A percentile compares a stretch with the other conserved stretches of the same genome.
These are phyloP conservation scores for Tylopilus vinaceipallidus DNA, from an alignment of 768 basidiomycete genomes.

Conservation along the genomic window DNA sequence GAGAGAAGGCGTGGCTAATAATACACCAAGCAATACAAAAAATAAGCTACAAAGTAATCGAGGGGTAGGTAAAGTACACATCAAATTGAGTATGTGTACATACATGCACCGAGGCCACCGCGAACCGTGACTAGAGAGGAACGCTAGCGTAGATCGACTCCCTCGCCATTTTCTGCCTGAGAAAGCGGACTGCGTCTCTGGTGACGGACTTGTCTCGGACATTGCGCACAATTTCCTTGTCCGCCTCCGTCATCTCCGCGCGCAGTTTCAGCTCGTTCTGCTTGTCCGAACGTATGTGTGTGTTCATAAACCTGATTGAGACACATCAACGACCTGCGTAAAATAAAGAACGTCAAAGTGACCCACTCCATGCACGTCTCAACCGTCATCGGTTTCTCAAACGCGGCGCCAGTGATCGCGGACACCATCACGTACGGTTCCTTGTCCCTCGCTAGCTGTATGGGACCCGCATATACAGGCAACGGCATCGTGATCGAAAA, in stretches of 20 bases:
- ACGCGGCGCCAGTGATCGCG: neutral
- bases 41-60: too few relatives aligned
- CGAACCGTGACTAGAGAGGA: too few relatives aligned
- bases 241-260: constrained; percentile 16
- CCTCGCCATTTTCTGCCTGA: constrained; percentile 16
- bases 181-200: neutral
- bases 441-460: constrained; percentile 1
- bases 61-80: too few relatives aligned
- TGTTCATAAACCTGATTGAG: constrained; percentile 10
- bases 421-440: constrained; percentile 13
- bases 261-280: constrained; percentile 13
- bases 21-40: too few relatives aligned
- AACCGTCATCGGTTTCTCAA: constrained; percentile 13
- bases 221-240: constrained; percentile 12
- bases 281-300: constrained; percentile 16
- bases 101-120: too few relatives aligned
- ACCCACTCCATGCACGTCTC: constrained; percentile 10
- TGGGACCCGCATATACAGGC: neutral
- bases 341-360: neutral
- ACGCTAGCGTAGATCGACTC: constrained; percentile 7
- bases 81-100: too few relatives aligned
- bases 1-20: too few relatives aligned
- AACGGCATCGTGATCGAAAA: constrained; percentile 12
- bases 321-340: neutral
- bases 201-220: neutral